phyloP scores from a whole-genome alignment of 2,329 filamentous ascomycete species.

The Aspergillus novoparasiticus region DNA sequence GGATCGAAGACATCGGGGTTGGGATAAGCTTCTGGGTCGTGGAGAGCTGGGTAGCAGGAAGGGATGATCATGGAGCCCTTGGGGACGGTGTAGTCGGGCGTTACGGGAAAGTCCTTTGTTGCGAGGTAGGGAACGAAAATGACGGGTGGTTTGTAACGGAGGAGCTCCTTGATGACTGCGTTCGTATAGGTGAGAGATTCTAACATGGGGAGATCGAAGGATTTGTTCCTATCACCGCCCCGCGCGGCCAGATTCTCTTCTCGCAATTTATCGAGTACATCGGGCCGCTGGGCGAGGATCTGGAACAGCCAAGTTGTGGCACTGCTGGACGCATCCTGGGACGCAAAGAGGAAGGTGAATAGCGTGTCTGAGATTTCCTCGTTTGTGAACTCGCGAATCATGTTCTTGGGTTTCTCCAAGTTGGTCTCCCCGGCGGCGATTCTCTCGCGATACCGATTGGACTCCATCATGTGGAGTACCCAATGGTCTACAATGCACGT shows the following conservation, averaged over 20 bases:
- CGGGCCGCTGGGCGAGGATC: conserved; percentile 54
- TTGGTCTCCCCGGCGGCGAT: conserved; percentile 67
- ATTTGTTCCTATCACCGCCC: conserved; percentile 43
- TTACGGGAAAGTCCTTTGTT: conserved; percentile 52
- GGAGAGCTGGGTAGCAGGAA: conserved; percentile 55
- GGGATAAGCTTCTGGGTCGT: conserved; percentile 53
- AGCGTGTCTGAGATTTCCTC: conserved; percentile 54
- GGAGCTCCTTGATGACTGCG: conserved; percentile 57
- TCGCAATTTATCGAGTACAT: conserved; percentile 50
- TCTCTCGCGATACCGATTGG: conserved; percentile 71
- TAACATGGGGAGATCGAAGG: conserved; percentile 51
- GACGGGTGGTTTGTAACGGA: conserved; percentile 56
- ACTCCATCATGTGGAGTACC: conserved; percentile 80
- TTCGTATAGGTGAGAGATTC: conserved; percentile 56
- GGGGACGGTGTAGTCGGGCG: conserved; percentile 51
- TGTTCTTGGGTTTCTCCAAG: conserved; percentile 48
- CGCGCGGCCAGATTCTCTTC: conserved; percentile 52
- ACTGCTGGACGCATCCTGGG: conserved; percentile 57
- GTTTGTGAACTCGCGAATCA: conserved; percentile 55
- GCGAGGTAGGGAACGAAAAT: conserved; percentile 58
- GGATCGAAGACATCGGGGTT: conserved; percentile 53
- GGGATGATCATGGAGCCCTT: conserved; percentile 55
- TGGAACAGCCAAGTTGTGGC: conserved; percentile 59
- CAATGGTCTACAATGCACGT: conserved; percentile 89
- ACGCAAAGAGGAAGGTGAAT: conserved; percentile 58